Evolutionary conservation across 169 alveolate species (phyloP).

Genomic region (Cryptosporidium canis): DNA sequence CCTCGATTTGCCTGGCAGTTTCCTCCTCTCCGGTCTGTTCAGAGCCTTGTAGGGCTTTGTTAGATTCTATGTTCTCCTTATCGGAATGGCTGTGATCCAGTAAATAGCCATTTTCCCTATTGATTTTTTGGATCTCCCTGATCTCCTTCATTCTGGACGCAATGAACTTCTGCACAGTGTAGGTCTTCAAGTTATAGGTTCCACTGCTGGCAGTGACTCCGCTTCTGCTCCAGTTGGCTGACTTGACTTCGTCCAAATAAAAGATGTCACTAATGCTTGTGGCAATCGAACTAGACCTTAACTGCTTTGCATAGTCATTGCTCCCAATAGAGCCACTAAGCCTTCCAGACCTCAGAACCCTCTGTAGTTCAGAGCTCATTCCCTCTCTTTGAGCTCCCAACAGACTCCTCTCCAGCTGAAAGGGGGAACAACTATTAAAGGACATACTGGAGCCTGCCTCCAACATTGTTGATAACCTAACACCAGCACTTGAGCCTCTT

Average conservation of each 20-base stretch:
- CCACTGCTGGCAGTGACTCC: constrained; percentile 64
- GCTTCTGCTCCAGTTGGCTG: constrained; percentile 50
- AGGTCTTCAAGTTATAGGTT: constrained; percentile 44
- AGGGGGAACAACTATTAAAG: constrained; percentile 35
- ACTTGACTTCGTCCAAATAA: constrained; percentile 8
- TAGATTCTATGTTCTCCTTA: not conserved
- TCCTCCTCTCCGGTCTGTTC: not conserved
- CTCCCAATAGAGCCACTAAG: not conserved
- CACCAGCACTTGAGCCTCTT: not conserved
- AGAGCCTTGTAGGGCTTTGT: too few species aligned
- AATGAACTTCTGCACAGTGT: constrained; percentile 50
- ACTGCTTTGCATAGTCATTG: not conserved
- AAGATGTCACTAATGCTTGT: constrained; percentile 6
- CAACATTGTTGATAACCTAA: constrained; percentile 36
- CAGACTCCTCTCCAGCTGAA: constrained; percentile 2
- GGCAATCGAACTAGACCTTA: constrained; percentile 1
- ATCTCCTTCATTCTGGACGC: constrained; percentile 43
- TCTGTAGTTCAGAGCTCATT: not conserved
- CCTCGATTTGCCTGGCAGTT: not conserved
- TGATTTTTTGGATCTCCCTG: constrained; percentile 2
- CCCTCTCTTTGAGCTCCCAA: not conserved
- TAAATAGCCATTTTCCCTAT: constrained; percentile 3
- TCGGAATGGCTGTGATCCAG: not conserved
- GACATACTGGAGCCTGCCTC: not conserved
- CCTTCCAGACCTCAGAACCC: not conserved